Base-by-base conservation (phyloP, 495 filamentous ascomycete genomes). In the Emericellopsis terricola region DNA sequence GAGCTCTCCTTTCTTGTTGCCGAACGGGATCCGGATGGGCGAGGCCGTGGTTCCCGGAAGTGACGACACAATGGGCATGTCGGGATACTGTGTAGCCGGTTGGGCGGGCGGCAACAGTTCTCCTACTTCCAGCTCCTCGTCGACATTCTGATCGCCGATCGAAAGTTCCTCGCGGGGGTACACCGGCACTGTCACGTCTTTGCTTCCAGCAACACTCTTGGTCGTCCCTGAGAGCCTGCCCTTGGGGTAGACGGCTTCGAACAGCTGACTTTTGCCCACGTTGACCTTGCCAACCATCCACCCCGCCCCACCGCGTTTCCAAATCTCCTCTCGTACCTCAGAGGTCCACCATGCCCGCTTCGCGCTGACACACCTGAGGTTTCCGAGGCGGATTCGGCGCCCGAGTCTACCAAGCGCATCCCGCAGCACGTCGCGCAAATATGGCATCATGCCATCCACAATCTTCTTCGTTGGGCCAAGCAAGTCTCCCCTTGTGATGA, bases 211-310 rank as follows among this genome's bases (percentile, higher is more conserved):
- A n/a, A n/a, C n/a, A n/a, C n/a, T n/a, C n/a, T n/a, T n/a, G n/a
- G n/a, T n/a, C n/a, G n/a, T n/a, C n/a, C n/a, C n/a, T n/a, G n/a
- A n/a, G 43, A 61, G 68, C 29, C 71, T 65, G 16, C 80, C 81
- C 49, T 93, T 91, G 11, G 86, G 86, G 44, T 82, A 91, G 13
- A 91, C 73, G 7, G 62, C 64, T 45, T 86, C 72, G 35, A 94
- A 83, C 16, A 99, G 74, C 40, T 74, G 76, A 47, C 85, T 94
- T 53, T 99, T 99, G 10, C 89, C 89, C 17, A 96, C 89, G 47
- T 99, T 99, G 33, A 78, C 82, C 44, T 86, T 93, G n/a, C 91
- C 89, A 16, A 96, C 81, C 62, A 99, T 74, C 89, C 89, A 99
- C n/a, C 80, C 68, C 4, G 77, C 91, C 2, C 87, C 85, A 7